Conservation (phyloP, 805 yeast genomes). For the Ogataea zsoltii region DNA sequence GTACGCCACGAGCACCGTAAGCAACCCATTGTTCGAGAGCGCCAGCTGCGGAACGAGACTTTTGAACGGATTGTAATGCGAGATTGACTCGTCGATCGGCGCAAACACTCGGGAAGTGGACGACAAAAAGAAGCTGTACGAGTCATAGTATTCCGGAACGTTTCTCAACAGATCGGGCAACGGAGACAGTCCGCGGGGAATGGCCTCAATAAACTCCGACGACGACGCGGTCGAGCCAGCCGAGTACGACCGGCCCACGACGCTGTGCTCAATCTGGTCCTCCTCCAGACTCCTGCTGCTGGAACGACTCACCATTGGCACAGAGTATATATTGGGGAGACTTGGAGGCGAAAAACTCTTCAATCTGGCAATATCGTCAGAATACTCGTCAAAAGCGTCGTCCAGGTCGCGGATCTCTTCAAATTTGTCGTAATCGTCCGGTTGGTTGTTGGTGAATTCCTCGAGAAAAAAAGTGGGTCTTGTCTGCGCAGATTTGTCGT, state of each 20-base stretch:
- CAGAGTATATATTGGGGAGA: not conserved
- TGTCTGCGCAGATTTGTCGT: not conserved
- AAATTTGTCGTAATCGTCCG: not conserved
- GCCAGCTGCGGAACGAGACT: slow-evolving; percentile 69
- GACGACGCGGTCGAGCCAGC: slow-evolving; percentile 18
- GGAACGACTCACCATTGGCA: not conserved
- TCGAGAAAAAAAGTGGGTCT: slow-evolving; percentile 8
- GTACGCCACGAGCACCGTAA: slow-evolving; percentile 56
- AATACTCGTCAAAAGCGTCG: slow-evolving; percentile 33
- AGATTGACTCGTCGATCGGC: slow-evolving; percentile 60
- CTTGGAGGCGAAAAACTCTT: slow-evolving; percentile 21
- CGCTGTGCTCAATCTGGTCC: not conserved
- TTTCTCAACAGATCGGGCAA: slow-evolving; percentile 61
- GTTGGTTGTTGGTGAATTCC: slow-evolving; percentile 5
- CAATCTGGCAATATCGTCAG: slow-evolving; percentile 39
- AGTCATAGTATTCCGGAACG: slow-evolving; percentile 59
- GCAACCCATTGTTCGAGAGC: slow-evolving; percentile 53
- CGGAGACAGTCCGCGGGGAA: slow-evolving; percentile 42
- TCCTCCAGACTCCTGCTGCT: not conserved
- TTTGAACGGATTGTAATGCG: slow-evolving; percentile 71
- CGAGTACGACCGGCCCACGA: not conserved
- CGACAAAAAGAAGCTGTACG: slow-evolving; percentile 62
- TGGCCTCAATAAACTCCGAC: slow-evolving; percentile 22
- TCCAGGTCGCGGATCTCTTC: slow-evolving; percentile 2
- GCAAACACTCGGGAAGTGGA: slow-evolving; percentile 62